Evolutionary conservation across 2,329 filamentous ascomycete genomes (phyloP).

Genomic region (Aspergillus calidoustus): DNA sequence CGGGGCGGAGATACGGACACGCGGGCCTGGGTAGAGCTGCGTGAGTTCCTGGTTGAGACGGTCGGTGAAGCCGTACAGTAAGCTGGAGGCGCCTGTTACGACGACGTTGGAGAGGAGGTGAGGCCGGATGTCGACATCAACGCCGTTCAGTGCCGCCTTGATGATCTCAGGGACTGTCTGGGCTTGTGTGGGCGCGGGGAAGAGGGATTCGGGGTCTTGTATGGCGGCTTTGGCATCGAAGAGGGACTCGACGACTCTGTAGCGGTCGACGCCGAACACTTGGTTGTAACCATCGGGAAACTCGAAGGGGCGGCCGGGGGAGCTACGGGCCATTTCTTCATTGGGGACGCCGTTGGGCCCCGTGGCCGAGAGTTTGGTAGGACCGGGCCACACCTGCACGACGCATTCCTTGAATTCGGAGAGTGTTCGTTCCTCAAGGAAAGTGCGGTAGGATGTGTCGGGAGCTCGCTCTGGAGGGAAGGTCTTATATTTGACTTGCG

Average conservation of each 20-base stretch:
- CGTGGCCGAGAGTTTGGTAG: slow-evolving; percentile 64
- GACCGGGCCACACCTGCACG: slow-evolving; percentile 89
- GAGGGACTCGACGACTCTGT: slow-evolving; percentile 82
- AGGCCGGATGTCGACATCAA: slow-evolving; percentile 87
- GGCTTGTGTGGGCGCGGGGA: slow-evolving; percentile 63
- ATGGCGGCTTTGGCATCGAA: slow-evolving; percentile 85
- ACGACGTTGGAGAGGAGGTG: slow-evolving; percentile 87
- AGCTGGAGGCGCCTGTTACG: slow-evolving; percentile 83
- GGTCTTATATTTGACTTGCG: slow-evolving; percentile 74
- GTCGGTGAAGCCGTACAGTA: slow-evolving; percentile 91
- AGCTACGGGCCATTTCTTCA: slow-evolving; percentile 73
- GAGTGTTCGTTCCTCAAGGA: slow-evolving; percentile 90
- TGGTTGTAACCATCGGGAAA: slow-evolving; percentile 97
- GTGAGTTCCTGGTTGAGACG: slow-evolving; percentile 84
- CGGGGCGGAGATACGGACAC: slow-evolving; percentile 86
- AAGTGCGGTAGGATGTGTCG: slow-evolving; percentile 72
- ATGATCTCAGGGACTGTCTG: slow-evolving; percentile 87
- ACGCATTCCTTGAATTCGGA: slow-evolving; percentile 98
- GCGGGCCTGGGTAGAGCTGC: slow-evolving; percentile 78
- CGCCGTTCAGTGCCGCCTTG: slow-evolving; percentile 73
- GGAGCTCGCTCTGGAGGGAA: slow-evolving; percentile 65
- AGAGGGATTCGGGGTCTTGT: slow-evolving; percentile 48
- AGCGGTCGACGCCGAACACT: slow-evolving; percentile 88
- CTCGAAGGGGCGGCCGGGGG: slow-evolving; percentile 87
- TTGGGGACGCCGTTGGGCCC: slow-evolving; percentile 63